Percentiles rank a stretch among this genome's conserved stretches.
Conservation (phyloP, 495 filamentous ascomycete genomes). For the Poronia punctata region DNA sequence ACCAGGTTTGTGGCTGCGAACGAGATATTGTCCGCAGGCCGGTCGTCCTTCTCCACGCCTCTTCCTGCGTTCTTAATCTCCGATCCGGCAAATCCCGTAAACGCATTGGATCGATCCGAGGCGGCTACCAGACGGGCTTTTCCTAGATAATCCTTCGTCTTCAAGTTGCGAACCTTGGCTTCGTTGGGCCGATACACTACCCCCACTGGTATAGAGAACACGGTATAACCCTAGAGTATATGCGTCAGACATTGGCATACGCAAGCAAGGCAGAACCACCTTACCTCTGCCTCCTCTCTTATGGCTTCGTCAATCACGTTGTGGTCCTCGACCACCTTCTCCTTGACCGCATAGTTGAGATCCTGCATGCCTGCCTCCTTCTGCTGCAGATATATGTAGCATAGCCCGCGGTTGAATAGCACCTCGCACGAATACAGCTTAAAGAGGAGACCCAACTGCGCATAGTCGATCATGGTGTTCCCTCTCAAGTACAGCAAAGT, state of each 20-base stretch:
- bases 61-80: constrained; percentile 57
- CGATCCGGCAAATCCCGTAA: constrained; percentile 67
- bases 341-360: constrained; percentile 84
- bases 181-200: constrained; percentile 93
- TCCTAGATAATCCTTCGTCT: constrained; percentile 93
- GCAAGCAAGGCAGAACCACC: constrained; percentile 5
- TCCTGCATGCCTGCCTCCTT: constrained; percentile 86
- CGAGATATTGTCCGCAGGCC: constrained; percentile 71
- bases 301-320: constrained; percentile 98
- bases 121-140: constrained; percentile 91
- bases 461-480: constrained; percentile 96
- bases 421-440: constrained; percentile 97
- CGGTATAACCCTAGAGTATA: constrained; percentile 75
- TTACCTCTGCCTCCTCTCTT: constrained; percentile 81
- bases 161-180: constrained; percentile 96
- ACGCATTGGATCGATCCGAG: constrained; percentile 69
- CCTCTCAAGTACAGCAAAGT: constrained; percentile 90
- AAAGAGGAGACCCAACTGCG: constrained; percentile 91
- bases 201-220: constrained; percentile 97
- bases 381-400: constrained; percentile 94
- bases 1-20: constrained; percentile 89
- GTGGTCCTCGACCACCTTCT: constrained; percentile 91
- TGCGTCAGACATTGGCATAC: constrained; percentile 13
- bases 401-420: constrained; percentile 93
- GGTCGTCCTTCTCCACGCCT: constrained; percentile 54